A percentile compares a stretch with the other conserved stretches of the same genome.
Evolutionary conservation across 2,329 filamentous ascomycete genomes (phyloP).

Genomic region (Alternaria sp.): DNA sequence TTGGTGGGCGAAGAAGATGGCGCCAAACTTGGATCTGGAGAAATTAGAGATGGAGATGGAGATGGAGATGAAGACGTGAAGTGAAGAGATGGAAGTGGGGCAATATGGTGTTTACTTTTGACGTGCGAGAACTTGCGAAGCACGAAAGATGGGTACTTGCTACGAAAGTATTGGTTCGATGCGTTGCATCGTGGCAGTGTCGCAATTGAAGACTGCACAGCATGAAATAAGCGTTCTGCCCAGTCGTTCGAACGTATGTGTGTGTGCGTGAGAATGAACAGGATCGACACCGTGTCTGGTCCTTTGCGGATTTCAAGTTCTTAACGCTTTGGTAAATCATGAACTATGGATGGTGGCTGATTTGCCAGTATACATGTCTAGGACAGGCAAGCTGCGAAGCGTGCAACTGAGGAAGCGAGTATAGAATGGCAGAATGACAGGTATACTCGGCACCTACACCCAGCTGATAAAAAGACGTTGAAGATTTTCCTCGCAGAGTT

Average conservation of each 20-base stretch:
- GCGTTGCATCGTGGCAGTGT: not conserved
- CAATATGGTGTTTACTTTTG: not conserved
- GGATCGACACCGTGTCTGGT: not conserved
- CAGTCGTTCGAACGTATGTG: not conserved
- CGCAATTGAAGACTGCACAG: not conserved
- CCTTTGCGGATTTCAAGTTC: too few relatives aligned
- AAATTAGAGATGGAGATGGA: conserved; percentile 3
- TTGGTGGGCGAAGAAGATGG: conserved; percentile 17
- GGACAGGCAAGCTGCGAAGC: too few relatives aligned
- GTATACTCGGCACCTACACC: too few relatives aligned
- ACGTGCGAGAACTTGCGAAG: not conserved
- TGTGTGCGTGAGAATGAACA: not conserved
- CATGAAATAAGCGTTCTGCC: not conserved
- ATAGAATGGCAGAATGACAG: too few relatives aligned
- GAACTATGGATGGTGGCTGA: too few relatives aligned
- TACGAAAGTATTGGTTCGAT: not conserved
- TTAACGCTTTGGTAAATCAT: too few relatives aligned
- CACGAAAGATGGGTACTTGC: not conserved
- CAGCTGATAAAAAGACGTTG: too few relatives aligned
- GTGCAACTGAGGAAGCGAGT: too few relatives aligned
- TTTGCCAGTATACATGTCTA: too few relatives aligned
- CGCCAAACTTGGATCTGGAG: conserved; percentile 3
- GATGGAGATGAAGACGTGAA: not conserved
- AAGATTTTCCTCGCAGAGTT: too few relatives aligned
- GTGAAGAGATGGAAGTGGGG: not conserved